Evolutionary conservation across 2,329 filamentous ascomycete genomes (phyloP).

Genomic region (Arachnomyces sp.): DNA sequence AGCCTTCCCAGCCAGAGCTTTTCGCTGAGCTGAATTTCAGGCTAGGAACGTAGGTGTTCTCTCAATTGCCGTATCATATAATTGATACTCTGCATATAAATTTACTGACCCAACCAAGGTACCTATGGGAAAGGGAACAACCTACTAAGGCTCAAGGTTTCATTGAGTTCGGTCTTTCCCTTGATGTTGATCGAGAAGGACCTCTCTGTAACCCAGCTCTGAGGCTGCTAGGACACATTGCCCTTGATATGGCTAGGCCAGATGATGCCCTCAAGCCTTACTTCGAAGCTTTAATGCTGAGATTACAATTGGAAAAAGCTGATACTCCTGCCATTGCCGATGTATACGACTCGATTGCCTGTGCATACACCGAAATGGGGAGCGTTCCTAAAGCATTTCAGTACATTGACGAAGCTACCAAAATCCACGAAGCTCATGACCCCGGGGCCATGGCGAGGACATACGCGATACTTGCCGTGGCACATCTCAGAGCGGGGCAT

Average conservation of each 20-base stretch:
- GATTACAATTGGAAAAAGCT: constrained; percentile 1
- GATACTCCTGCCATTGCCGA: constrained; percentile 3
- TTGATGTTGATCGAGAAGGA: constrained; percentile 17
- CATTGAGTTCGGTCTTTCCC: constrained; percentile 17
- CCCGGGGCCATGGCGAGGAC: not conserved
- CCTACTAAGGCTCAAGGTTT: constrained; percentile 19
- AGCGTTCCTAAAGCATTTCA: constrained; percentile 1
- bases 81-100: not conserved
- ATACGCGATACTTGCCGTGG: constrained; percentile 12
- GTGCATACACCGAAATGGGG: constrained; percentile 1
- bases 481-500: constrained; percentile 8
- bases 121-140: constrained; percentile 26
- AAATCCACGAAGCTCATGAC: constrained; percentile 2
- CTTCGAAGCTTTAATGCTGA: not conserved
- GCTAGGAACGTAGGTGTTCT: constrained; percentile 16
- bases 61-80: too few species aligned
- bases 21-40: constrained; percentile 21
- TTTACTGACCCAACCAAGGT: constrained; percentile 14
- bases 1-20: constrained; percentile 7
- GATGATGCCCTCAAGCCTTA: constrained; percentile 16
- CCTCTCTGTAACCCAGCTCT: constrained; percentile 23
- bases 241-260: constrained; percentile 21
- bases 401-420: constrained; percentile 2
- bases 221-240: constrained; percentile 24
- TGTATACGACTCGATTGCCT: constrained; percentile 6